These are phyloP conservation scores for Alternaria ventricosa DNA, from an alignment of 2,329 filamentous ascomycete species.

Conservation along the genomic window DNA sequence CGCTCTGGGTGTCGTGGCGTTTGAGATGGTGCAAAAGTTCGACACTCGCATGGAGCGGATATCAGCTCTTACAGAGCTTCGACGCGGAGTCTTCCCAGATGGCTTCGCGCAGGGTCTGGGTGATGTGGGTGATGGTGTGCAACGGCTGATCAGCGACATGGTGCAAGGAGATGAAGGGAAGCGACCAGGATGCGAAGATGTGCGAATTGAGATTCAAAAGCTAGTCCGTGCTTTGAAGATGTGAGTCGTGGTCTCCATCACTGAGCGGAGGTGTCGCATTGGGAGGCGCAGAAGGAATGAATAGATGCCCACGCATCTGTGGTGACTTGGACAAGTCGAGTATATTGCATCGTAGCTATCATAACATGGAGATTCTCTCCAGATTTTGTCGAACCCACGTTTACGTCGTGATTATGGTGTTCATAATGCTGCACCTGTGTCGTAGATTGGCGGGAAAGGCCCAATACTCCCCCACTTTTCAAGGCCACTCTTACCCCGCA, in stretches of 20 bases:
- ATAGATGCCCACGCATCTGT: neutral
- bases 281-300: neutral
- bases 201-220: slow-evolving; percentile 29
- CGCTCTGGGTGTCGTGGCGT: slow-evolving; percentile 66
- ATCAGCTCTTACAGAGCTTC: slow-evolving; percentile 44
- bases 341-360: neutral
- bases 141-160: slow-evolving; percentile 41
- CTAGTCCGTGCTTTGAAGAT: slow-evolving; percentile 26
- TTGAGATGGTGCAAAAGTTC: slow-evolving; percentile 66
- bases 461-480: neutral
- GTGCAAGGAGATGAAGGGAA: slow-evolving; percentile 36
- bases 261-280: neutral
- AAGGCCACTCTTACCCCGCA: neutral
- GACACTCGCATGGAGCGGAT: slow-evolving; percentile 49
- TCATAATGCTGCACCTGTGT: neutral
- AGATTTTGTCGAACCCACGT: neutral
- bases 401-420: neutral
- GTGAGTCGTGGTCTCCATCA: neutral
- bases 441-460: neutral
- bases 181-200: slow-evolving; percentile 40
- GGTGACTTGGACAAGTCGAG: neutral
- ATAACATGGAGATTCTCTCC: neutral
- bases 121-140: slow-evolving; percentile 25
- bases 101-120: slow-evolving; percentile 34
- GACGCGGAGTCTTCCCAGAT: slow-evolving; percentile 38